Conservation (phyloP, 306 rosid species). For the Cyclanthera cordifolia region DNA sequence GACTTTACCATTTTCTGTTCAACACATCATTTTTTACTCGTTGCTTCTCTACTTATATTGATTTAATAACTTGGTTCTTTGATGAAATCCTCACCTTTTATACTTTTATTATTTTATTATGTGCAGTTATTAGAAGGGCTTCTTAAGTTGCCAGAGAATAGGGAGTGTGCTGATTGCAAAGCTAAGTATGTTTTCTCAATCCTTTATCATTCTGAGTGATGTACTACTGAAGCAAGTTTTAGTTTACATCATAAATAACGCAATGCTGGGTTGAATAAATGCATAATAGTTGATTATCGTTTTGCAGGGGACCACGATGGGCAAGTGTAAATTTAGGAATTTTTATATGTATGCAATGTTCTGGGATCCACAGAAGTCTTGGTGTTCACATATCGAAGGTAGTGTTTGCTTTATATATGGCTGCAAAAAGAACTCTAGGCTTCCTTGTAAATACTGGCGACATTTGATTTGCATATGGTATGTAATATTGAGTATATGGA, state of each 20-base stretch:
- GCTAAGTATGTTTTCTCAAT: conserved; percentile 58
- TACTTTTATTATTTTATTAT: conserved; percentile 15
- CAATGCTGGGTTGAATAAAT: neutral
- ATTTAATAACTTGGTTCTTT: conserved; percentile 3
- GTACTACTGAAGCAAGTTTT: neutral
- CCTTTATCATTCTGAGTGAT: neutral
- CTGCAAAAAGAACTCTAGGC: neutral
- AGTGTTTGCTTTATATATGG: neutral
- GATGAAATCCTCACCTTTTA: conserved; percentile 10
- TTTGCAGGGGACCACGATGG: conserved; percentile 97
- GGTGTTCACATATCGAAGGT: conserved; percentile 99
- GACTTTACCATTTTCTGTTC: neutral
- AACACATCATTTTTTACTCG: neutral
- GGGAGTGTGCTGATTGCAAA: conserved; percentile 99
- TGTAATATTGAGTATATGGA: neutral
- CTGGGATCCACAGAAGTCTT: conserved; percentile 96
- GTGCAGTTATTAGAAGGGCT: conserved; percentile 94
- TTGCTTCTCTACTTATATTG: neutral
- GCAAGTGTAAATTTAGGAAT: conserved; percentile 98
- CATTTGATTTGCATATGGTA: neutral
- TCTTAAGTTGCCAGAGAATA: conserved; percentile 85
- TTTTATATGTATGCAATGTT: conserved; percentile 97
- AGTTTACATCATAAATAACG: neutral
- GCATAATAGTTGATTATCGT: conserved; percentile 13
- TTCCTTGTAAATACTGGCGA: neutral